Base-by-base conservation (phyloP, 169 alveolate genomes). In the Amoebophrya sp. region DNA sequence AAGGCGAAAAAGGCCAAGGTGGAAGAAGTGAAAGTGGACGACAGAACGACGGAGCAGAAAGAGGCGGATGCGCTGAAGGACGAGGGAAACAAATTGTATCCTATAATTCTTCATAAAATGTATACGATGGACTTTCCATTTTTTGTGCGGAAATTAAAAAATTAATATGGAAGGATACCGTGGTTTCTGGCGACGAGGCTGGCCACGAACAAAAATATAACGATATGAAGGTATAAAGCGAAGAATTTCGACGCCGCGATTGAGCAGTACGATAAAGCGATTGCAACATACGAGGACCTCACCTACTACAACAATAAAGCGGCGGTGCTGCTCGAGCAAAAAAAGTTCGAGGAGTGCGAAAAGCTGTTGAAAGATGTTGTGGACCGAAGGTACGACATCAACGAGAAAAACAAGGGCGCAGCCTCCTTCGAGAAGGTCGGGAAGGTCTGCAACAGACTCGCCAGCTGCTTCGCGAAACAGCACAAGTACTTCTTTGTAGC, bases 361-460 rank as follows among this genome's bases (percentile, higher is more conserved):
- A n/a, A 13, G 39, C 78, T 58, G 78, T 29, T 58, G 39, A 58
- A 58, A 16, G 4, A 2, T 29, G 78, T 58, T 2, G 34, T 58
- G 29, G 78, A 58, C 34, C 78, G 78, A 23, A 38, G 90, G 41
- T 88, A 88, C 41, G 90, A 88, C 26, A 88, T 88, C 70, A 88
- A 88, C 50, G 48, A 41, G 2, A 41, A 34, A 1, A 29, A 41
- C 15, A 38, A 38, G 69, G 90, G 41, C 26, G 48, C 70, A 0
- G 90, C 90, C 90, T 93, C 92, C 92, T 94, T 95, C 89, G 58
- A 92, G 41, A 94, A 94, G 89, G 94, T 93, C 40, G 96, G 96
- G 5, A 95, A 94, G 89, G 93, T 94, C 16, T 96, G 94, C 93
- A 96, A 97, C 89, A 92, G 99, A 92, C 93, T 96, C 94, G 99